Percentiles rank a stretch among this genome's conserved stretches.
These are phyloP conservation scores for Elsinoe arachidis DNA, from an alignment of 2,329 filamentous ascomycete genomes.

Conservation along the genomic window DNA sequence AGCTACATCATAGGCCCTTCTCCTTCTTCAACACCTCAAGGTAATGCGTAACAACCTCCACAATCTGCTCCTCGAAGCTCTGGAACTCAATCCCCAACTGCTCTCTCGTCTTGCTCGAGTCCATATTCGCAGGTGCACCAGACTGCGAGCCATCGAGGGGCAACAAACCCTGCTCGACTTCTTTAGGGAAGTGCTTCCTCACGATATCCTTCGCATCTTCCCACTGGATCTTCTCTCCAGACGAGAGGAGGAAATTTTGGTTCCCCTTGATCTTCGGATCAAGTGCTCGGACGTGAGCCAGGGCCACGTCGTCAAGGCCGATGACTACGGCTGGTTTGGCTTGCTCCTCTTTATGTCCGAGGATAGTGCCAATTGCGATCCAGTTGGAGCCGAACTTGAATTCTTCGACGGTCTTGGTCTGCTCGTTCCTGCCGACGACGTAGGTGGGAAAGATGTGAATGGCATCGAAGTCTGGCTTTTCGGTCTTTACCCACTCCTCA, in stretches of 20 bases:
- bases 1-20: not conserved
- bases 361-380: slow-evolving; percentile 17
- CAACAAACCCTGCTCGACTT: slow-evolving; percentile 14
- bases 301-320: slow-evolving; percentile 27
- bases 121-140: slow-evolving; percentile 14
- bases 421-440: slow-evolving; percentile 25
- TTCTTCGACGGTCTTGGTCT: slow-evolving; percentile 19
- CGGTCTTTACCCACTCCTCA: slow-evolving; percentile 20
- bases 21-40: slow-evolving; percentile 18
- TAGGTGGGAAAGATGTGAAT: slow-evolving; percentile 25
- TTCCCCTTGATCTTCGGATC: slow-evolving; percentile 12
- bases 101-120: slow-evolving; percentile 17
- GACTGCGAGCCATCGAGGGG: slow-evolving; percentile 14
- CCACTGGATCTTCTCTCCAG: slow-evolving; percentile 11
- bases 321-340: slow-evolving; percentile 13
- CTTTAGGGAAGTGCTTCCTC: slow-evolving; percentile 16
- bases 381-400: slow-evolving; percentile 21
- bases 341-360: slow-evolving; percentile 16
- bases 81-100: slow-evolving; percentile 17
- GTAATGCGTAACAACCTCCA: slow-evolving; percentile 16
- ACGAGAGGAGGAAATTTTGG: slow-evolving; percentile 8
- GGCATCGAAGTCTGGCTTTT: slow-evolving; percentile 24
- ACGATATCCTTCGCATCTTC: slow-evolving; percentile 18
- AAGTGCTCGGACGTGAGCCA: slow-evolving; percentile 25
- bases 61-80: slow-evolving; percentile 17